Evolutionary conservation across 2,329 filamentous ascomycete species (phyloP), one percentile per base, ranked within the genome.

Genomic region (Coniella lustricola): DNA sequence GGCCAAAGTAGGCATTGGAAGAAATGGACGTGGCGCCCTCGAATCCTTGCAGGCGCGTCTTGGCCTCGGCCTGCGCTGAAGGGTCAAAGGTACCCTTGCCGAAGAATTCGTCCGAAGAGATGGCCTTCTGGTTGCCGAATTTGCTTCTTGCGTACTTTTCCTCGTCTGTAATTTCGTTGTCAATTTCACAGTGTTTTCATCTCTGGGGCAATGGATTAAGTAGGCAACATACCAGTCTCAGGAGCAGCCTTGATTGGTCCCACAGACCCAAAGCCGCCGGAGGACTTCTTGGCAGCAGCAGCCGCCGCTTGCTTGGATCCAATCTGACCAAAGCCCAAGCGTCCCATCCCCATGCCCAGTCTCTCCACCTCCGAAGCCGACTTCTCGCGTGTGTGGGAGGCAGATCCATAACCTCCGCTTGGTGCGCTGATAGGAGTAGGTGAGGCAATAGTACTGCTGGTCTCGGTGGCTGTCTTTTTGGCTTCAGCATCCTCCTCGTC

Each of bases 61-160:
- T 95, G 59, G 93, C 91, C 71, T 96, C 91, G 44, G 82, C 75
- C 63, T 93, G 85, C 8, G 85, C 81, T 48, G 75, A 76, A 33
- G 90, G 82, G 64, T 98, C 90, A 67, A 84, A 97, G 48, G 79
- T 72, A 46, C 90, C 88, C 65, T 93, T 91, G 60, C 91, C 90
- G 64, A 98, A 98, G 76, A 95, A 98, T 65, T 98, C 93, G 65
- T 98, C 93, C 0, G 90, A 96, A 0, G 90, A 96, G 57, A 98
- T 98, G 58, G 87, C 87, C 74, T 97, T 97, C 66, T 98, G 93
- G 37, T 69, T 70, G 52, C 90, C 91, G 61, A 98, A 98, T 67
- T 95, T 95, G 62, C 79, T 73, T 60, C 87, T 86, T 5, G 90
- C 89, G 63, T 88, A 94, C 61, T 81, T 82, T 60, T 96, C 82